Evolutionary conservation across 441 rosid genomes (phyloP), one percentile per base, ranked within the genome.

Genomic region (Corymbia citriodora): DNA sequence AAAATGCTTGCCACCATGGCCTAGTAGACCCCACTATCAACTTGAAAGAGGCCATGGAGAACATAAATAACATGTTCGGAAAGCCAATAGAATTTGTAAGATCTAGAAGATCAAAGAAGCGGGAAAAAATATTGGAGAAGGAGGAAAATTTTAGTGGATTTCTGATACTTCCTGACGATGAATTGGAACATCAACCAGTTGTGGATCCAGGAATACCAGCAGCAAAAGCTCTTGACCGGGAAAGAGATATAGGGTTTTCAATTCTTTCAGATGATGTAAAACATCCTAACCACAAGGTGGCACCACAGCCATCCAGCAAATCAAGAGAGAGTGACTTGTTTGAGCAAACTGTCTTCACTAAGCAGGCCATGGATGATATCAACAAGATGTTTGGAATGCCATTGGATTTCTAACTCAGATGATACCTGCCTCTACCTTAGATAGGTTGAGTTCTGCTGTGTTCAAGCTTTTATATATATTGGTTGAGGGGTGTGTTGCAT

Each of bases 1-100:
- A 98, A 94, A 97, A 97, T 88, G 98, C 92, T 88, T 98, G 99
- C 93, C 99, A 98, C 97, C 99, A 97, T 93, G 99, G 99, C 87
- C 93, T 98, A 91, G 99, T 97, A 59, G 99, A 98, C 52, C 99
- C 99, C 29, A 98, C 99, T n/a, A 91, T 97, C 91, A 97, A 98
- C 96, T 94, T 98, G 92, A 98, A 96, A 94, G 99, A 98, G 93
- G 99, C 99, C 63, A 97, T 98, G 99, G 96, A 96, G 89, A 98
- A 98, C 90, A 98, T 98, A 92, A 96, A 97, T 90, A 96, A 93
- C 93, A 97, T 98, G 99, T 97, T 97, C 63, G 99, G 99, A n/a
- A 94, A 96, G 94, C 99, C 99, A 18, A 97, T 98, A 88, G 97
- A 98, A 87, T 97, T 96, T 94, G 96, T 94, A 49, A 95, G 98